Conservation (phyloP, 768 basidiomycete species). For the Vararia minispora region DNA sequence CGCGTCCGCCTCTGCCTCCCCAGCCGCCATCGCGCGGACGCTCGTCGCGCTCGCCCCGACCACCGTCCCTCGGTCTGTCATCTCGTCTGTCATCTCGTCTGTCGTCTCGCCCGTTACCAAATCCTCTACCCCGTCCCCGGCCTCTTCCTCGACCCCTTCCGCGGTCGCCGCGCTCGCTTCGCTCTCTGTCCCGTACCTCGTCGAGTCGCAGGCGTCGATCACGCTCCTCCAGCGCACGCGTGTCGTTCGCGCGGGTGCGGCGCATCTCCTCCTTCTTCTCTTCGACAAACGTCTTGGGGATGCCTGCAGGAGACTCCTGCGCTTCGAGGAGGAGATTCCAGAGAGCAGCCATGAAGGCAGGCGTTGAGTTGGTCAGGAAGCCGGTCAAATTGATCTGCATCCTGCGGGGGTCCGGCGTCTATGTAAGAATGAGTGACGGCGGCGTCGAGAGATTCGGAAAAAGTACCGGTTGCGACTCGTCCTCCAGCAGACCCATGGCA, state of each 20-base stretch:
- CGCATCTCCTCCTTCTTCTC: constrained; percentile 89
- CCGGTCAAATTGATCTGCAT: constrained; percentile 94
- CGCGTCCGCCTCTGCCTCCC: constrained; percentile 32
- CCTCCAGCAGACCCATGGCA: constrained; percentile 89
- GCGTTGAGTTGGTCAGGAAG: constrained; percentile 81
- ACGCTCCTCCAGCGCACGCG: constrained; percentile 55
- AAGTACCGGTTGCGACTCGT: constrained; percentile 70
- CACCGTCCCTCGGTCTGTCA: constrained; percentile 40
- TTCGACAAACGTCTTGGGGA: constrained; percentile 84
- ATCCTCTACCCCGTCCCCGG: constrained; percentile 33
- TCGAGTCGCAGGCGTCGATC: constrained; percentile 60
- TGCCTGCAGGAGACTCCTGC: constrained; percentile 77
- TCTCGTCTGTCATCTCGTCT: constrained; percentile 32
- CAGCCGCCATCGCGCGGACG: no score
- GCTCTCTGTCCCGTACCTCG: constrained; percentile 55
- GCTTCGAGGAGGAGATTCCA: constrained; percentile 94
- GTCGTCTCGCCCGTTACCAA: constrained; percentile 31
- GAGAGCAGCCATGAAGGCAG: constrained; percentile 75
- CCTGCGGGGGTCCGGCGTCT: constrained; percentile 88
- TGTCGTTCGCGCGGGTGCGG: constrained; percentile 51
- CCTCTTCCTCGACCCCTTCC: constrained; percentile 52
- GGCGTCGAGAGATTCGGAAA: not conserved
- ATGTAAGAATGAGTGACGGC: constrained; percentile 1
- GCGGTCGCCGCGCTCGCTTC: constrained; percentile 30
- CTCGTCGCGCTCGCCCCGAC: constrained; percentile 63